These are phyloP conservation scores for Porphyridium purpureum DNA, from an alignment of 23 red algal species.

Conservation along the genomic window DNA sequence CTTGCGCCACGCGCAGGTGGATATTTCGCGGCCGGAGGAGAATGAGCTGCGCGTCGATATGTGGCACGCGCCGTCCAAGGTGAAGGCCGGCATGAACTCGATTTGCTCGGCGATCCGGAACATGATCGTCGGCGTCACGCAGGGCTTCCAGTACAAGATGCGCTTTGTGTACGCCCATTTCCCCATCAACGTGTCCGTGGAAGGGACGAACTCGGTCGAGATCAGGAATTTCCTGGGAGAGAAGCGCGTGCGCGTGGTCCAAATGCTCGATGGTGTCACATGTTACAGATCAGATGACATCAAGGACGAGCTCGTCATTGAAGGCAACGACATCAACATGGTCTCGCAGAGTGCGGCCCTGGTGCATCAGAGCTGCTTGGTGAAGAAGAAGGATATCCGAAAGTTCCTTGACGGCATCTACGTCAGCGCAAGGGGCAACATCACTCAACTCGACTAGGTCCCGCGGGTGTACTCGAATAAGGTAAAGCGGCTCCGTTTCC, in stretches of 20 bases:
- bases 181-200: conserved; percentile 82
- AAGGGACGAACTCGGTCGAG: conserved; percentile 64
- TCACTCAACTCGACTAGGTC: no score
- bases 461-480: no score
- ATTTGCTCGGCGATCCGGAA: conserved; percentile 73
- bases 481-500: no score
- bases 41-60: conserved; percentile 86
- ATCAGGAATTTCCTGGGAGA: conserved; percentile 97
- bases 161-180: conserved; percentile 99
- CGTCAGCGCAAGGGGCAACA: conserved; percentile 71
- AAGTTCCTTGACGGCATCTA: conserved; percentile 99
- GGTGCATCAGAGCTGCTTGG: conserved; percentile 87
- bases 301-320: conserved; percentile 87
- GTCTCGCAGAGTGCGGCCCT: conserved; percentile 89
- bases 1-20: conserved; percentile 41
- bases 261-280: conserved; percentile 72
- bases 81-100: conserved; percentile 75
- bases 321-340: conserved; percentile 78
- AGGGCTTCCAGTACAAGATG: conserved; percentile 90
- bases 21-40: conserved; percentile 36
- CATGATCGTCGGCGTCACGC: conserved; percentile 68
- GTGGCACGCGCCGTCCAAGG: conserved; percentile 84
- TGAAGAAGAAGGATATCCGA: conserved; percentile 90
- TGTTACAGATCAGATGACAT: conserved; percentile 63
- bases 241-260: conserved; percentile 76